Evolutionary conservation across 345 rosid species (phyloP), one percentile per base, ranked within the genome.

Genomic region (Rhodamnia argentea): DNA sequence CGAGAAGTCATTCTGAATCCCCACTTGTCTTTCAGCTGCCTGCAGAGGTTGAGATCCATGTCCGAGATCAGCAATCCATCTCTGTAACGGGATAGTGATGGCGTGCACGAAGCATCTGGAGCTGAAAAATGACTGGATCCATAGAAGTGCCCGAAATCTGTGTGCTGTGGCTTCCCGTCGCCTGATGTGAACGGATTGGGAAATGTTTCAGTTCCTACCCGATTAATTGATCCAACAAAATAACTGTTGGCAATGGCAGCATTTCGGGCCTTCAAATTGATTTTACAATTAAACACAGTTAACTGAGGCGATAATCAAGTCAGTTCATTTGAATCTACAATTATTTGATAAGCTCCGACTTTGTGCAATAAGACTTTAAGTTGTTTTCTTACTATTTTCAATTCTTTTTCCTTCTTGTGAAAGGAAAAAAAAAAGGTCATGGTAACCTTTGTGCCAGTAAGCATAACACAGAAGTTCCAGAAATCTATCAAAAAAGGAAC

Each of bases 91-190:
- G 98, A 93, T 85, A 97, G 91, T 64, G 97, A 95, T 82, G 98
- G 96, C 0, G 97, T 93, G 93, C 98, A 96, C 52, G 98, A 95
- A 86, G 98, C 97, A 91, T 97, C 98, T 5, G 98, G 99, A 42
- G 97, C 94, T 82, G 99, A 97, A 88, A 97, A 93, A 89, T 96
- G 90, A 88, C 98, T 96, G n/a, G 98, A 95, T 52, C 99, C 98
- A 51, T 94, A 95, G 87, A 95, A 96, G 90, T 96, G 99, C 32
- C 97, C 99, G 70, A 96, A 96, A 89, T 93, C 99, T 5, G 88
- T 42, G 74, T 96, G 97, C 51, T 91, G 93, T 75, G 99, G 97
- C 90, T 96, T 96, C 52, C 93, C 98, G 85, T 97, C 99, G 6
- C 99, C 97, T 5, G 99, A 97, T 4, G 99, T 95, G 88, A 97